Evolutionary conservation across 306 rosid species (phyloP).

Genomic region (Betula pendula): DNA sequence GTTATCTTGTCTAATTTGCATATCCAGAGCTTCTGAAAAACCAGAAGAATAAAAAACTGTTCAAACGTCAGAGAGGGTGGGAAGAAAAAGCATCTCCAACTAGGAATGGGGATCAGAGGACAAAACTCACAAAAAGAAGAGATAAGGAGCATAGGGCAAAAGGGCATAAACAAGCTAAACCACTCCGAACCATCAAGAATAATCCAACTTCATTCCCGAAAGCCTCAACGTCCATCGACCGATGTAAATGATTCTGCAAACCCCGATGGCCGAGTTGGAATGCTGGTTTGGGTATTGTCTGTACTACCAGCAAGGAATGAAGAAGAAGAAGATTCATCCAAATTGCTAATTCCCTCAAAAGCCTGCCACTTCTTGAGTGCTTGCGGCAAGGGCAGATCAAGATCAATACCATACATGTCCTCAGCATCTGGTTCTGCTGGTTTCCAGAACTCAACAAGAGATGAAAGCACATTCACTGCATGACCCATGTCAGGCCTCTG

Average conservation of each 20-base stretch:
- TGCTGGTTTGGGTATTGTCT: conserved; percentile 61
- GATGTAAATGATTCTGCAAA: conserved; percentile 60
- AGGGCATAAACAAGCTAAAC: background rate
- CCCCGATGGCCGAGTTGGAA: conserved; percentile 47
- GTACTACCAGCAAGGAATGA: conserved; percentile 30
- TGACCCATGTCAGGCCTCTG: conserved; percentile 90
- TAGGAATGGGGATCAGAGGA: background rate
- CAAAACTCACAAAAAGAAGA: conserved; percentile 9
- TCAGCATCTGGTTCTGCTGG: conserved; percentile 52
- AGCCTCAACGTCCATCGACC: conserved; percentile 44
- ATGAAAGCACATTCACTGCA: conserved; percentile 68
- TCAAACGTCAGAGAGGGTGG: background rate
- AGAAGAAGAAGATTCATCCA: conserved; percentile 35
- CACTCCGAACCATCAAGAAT: background rate
- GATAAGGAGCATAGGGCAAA: background rate
- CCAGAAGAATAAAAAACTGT: conserved; percentile 13
- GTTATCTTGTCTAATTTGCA: conserved; percentile 10
- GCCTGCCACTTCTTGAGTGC: conserved; percentile 72
- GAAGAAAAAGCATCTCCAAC: conserved; percentile 9
- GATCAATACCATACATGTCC: conserved; percentile 52
- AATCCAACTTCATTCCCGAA: conserved; percentile 4
- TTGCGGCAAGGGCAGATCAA: conserved; percentile 60
- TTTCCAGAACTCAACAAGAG: conserved; percentile 81
- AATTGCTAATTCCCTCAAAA: conserved; percentile 40
- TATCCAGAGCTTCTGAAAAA: conserved; percentile 21